phyloP scores from a whole-genome alignment of 148 eudicot species.

The Beta vulgaris region DNA sequence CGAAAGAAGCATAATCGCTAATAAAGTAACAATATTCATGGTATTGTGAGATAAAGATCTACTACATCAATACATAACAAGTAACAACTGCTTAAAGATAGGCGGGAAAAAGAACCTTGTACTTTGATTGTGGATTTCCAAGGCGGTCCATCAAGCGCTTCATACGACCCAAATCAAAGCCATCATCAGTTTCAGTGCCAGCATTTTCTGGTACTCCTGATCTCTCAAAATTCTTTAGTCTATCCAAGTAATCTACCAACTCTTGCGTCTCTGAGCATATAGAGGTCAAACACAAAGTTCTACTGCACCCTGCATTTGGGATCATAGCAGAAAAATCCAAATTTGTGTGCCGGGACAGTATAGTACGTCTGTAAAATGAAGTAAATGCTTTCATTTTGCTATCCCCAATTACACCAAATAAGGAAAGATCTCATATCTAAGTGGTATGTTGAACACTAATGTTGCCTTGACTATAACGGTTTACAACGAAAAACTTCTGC shows the following conservation, averaged over 20 bases:
- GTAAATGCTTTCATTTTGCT: slow-evolving; percentile 17
- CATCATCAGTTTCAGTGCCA: slow-evolving; percentile 80
- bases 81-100: too few relatives aligned
- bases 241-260: slow-evolving; percentile 45
- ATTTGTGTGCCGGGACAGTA: background rate
- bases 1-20: background rate
- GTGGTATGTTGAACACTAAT: background rate
- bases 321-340: background rate
- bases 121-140: slow-evolving; percentile 85
- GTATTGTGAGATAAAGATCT: background rate
- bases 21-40: background rate
- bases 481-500: background rate
- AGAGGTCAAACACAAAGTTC: slow-evolving; percentile 17
- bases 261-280: slow-evolving; percentile 29
- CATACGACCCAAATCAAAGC: slow-evolving; percentile 95
- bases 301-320: slow-evolving; percentile 10
- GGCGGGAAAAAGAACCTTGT: slow-evolving; percentile 48
- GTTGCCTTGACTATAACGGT: background rate
- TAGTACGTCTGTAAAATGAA: background rate
- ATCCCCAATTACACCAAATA: background rate
- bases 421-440: background rate
- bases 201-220: slow-evolving; percentile 79
- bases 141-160: slow-evolving; percentile 59
- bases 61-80: too few relatives aligned
- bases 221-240: slow-evolving; percentile 67